phyloP scores from a whole-genome alignment of 495 filamentous ascomycete species.

The Friedmanniomyces endolithicus region DNA sequence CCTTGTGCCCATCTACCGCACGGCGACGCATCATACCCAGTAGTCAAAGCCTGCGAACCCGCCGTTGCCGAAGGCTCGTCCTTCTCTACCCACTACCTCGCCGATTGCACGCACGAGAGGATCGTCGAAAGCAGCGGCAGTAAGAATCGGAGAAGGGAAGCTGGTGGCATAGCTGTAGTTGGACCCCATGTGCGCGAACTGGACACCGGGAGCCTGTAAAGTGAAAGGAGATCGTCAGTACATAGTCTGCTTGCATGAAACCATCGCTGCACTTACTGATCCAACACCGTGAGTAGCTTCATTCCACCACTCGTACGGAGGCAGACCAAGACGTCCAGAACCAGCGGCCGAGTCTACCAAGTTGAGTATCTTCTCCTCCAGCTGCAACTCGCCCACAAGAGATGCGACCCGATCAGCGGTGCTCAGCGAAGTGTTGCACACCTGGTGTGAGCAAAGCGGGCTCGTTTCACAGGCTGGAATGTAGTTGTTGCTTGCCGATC shows the following conservation, averaged over 20 bases:
- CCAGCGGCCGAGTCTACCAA: slow-evolving; percentile 42
- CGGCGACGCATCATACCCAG: slow-evolving; percentile 47
- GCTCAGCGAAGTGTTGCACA: neutral
- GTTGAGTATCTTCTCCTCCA: slow-evolving; percentile 48
- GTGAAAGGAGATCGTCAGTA: neutral
- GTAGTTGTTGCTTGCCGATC: neutral
- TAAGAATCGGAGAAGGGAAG: slow-evolving; percentile 48
- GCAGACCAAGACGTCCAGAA: slow-evolving; percentile 44
- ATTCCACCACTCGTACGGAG: slow-evolving; percentile 41
- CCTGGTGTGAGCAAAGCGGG: neutral
- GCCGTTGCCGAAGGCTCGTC: slow-evolving; percentile 52
- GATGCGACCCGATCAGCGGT: slow-evolving; percentile 24
- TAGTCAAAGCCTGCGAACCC: slow-evolving; percentile 46
- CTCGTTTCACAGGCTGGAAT: neutral
- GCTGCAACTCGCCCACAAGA: slow-evolving; percentile 29
- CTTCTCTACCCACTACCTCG: slow-evolving; percentile 47
- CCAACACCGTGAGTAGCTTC: slow-evolving; percentile 49
- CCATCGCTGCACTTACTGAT: neutral
- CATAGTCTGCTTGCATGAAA: neutral
- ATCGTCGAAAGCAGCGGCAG: slow-evolving; percentile 49
- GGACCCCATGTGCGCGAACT: slow-evolving; percentile 30
- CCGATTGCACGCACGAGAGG: slow-evolving; percentile 47
- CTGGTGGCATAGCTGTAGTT: slow-evolving; percentile 49
- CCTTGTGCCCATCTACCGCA: neutral
- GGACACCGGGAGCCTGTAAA: slow-evolving; percentile 33